phyloP scores from a whole-genome alignment of 2,329 filamentous ascomycete genomes.

The Aspergillus uvarum region DNA sequence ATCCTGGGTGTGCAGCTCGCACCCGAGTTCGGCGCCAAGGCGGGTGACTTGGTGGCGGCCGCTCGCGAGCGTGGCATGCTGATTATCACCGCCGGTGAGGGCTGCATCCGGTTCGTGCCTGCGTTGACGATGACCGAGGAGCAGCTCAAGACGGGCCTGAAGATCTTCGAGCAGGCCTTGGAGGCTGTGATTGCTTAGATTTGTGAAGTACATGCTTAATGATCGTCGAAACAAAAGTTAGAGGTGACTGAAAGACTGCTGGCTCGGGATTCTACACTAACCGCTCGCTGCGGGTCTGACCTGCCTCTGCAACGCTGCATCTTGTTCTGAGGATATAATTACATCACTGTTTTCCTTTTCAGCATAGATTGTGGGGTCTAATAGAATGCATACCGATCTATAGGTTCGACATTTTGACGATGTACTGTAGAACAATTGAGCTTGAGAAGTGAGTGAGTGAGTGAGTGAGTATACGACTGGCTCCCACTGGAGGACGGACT shows the following conservation, averaged over 20 bases:
- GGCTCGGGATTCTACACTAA: background rate
- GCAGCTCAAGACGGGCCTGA: conserved; percentile 76
- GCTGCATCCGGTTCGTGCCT: conserved; percentile 89
- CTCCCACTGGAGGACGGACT: no score
- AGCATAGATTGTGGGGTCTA: background rate
- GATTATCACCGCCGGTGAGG: conserved; percentile 88
- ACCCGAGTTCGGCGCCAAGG: conserved; percentile 59
- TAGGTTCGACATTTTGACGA: no score
- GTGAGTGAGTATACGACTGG: no score
- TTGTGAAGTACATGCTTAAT: conserved; percentile 8
- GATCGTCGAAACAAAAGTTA: background rate
- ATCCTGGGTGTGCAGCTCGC: conserved; percentile 84
- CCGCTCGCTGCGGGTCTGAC: no score
- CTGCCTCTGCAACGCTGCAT: background rate
- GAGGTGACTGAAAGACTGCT: background rate
- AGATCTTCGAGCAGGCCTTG: conserved; percentile 70
- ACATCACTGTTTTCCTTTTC: background rate
- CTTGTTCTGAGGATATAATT: background rate
- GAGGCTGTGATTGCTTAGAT: conserved; percentile 51
- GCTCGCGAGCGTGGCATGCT: conserved; percentile 84
- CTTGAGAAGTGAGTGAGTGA: no score
- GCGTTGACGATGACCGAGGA: conserved; percentile 75
- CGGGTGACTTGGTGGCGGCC: conserved; percentile 68
- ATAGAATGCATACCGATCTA: background rate
- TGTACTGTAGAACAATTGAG: no score